Percentiles rank a stretch among this genome's conserved stretches.
These are phyloP conservation scores for Fusarium compactum DNA, from an alignment of 2,329 filamentous ascomycete genomes.

Conservation along the genomic window DNA sequence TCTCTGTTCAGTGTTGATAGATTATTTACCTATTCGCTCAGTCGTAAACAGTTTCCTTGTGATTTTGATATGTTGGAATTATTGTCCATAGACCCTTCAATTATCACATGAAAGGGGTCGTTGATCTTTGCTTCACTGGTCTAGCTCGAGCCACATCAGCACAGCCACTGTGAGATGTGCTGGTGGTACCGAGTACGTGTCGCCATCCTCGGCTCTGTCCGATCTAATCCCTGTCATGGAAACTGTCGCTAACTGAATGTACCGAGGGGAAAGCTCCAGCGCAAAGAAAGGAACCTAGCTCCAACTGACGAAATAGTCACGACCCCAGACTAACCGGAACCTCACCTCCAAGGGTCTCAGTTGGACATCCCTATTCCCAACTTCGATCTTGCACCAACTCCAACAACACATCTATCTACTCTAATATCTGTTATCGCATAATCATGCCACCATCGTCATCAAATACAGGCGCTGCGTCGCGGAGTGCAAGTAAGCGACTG, in stretches of 20 bases:
- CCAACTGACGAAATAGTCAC: constrained; percentile 35
- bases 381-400: neutral
- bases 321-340: constrained; percentile 19
- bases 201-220: constrained; percentile 44
- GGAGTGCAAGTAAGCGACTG: constrained; percentile 67
- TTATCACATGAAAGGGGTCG: constrained; percentile 30
- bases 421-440: constrained; percentile 10
- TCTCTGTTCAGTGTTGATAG: constrained; percentile 28
- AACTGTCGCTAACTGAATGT: constrained; percentile 10
- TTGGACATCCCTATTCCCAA: neutral
- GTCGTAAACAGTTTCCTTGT: neutral
- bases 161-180: constrained; percentile 23
- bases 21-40: constrained; percentile 22
- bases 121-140: neutral
- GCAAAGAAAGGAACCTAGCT: constrained; percentile 13
- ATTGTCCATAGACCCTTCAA: neutral
- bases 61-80: neutral
- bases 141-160: constrained; percentile 26
- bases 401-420: neutral
- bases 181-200: constrained; percentile 17
- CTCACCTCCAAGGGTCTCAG: constrained; percentile 15
- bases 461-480: constrained; percentile 47
- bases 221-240: constrained; percentile 43
- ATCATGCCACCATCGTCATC: constrained; percentile 37
- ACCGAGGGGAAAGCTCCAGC: constrained; percentile 23